phyloP scores from a whole-genome alignment of 257 asterid species.

The Solanum chilense region DNA sequence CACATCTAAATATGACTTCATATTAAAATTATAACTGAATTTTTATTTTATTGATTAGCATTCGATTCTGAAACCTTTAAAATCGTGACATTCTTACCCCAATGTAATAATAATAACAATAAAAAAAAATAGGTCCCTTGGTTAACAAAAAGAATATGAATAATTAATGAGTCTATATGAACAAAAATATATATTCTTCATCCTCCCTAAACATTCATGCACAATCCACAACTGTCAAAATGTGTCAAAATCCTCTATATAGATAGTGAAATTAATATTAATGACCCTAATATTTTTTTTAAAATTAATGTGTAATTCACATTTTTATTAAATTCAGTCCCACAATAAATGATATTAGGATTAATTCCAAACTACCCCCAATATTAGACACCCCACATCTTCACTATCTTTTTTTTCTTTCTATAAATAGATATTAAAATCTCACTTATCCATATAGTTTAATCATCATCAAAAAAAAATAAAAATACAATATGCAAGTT shows the following conservation, averaged over 20 bases:
- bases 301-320: neutral
- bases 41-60: neutral
- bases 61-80: neutral
- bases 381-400: neutral
- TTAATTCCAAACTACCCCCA: neutral
- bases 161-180: neutral
- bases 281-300: neutral
- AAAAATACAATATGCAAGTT: neutral
- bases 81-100: neutral
- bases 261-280: neutral
- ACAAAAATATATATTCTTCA: neutral
- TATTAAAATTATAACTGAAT: too few species aligned
- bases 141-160: neutral
- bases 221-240: neutral
- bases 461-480: neutral
- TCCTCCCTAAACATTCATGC: neutral
- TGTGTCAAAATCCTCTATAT: neutral
- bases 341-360: neutral
- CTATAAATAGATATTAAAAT: neutral
- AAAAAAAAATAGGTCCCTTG: neutral
- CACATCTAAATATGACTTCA: neutral
- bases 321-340: neutral
- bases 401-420: neutral
- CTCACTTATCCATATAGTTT: neutral
- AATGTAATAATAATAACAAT: neutral